phyloP scores from a whole-genome alignment of 768 basidiomycete genomes.

The Lentinula sp. region DNA sequence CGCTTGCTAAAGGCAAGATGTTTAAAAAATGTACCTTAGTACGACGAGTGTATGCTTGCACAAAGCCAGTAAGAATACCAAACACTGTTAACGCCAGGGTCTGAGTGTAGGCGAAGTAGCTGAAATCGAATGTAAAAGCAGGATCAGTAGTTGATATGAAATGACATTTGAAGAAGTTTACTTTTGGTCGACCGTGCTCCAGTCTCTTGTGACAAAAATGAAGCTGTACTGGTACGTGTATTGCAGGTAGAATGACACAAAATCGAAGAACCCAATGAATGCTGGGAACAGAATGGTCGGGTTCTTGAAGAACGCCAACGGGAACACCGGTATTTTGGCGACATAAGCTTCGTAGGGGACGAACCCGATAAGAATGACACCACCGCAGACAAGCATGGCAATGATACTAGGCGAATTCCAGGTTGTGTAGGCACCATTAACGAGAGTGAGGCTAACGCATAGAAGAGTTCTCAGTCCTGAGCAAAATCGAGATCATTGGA shows the following conservation, averaged over 20 bases:
- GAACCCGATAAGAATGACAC: constrained; percentile 20
- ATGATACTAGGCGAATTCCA: constrained; percentile 23
- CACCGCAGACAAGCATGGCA: constrained; percentile 26
- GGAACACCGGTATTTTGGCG: constrained; percentile 38
- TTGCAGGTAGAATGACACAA: constrained; percentile 43
- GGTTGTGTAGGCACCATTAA: constrained; percentile 8
- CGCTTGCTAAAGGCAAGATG: background rate
- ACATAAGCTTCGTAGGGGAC: constrained; percentile 26
- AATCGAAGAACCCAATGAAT: constrained; percentile 44
- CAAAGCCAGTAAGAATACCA: constrained; percentile 38
- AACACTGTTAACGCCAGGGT: constrained; percentile 40
- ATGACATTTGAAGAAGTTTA: constrained; percentile 22
- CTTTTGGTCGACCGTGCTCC: constrained; percentile 12
- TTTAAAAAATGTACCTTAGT: constrained; percentile 29
- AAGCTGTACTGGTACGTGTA: constrained; percentile 54
- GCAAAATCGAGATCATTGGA: background rate
- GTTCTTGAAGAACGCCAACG: constrained; percentile 39
- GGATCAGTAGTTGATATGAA: background rate
- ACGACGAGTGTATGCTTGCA: constrained; percentile 31
- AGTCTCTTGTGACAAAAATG: constrained; percentile 23
- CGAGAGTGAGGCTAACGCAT: background rate
- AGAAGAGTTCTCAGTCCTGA: background rate
- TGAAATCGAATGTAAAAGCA: constrained; percentile 18
- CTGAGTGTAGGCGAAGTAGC: constrained; percentile 40
- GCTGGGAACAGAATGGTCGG: constrained; percentile 38